Evolutionary conservation across 495 filamentous ascomycete genomes (phyloP), one percentile per base, ranked within the genome.

Genomic region (Neurospora sp.): DNA sequence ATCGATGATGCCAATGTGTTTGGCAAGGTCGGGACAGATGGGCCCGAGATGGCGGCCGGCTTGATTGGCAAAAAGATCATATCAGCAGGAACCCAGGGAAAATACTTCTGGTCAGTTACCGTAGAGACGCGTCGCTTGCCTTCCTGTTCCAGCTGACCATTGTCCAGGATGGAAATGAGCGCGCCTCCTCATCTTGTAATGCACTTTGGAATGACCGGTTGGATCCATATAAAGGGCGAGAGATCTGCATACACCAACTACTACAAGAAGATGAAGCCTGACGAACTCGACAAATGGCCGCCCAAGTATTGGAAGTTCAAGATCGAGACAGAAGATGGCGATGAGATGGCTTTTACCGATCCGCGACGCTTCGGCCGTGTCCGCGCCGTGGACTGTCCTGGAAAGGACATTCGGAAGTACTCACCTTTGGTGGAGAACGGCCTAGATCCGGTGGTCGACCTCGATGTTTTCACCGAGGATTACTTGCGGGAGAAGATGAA

Each of bases 271-370:
- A 85, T 87, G 76, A 87, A 91, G 77, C 78, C 81, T 3, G 84
- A 86, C 23, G 89, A 92, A 44, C 75, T 80, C 18, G 81, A 84
- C 41, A 84, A 88, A 70, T 99, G 96, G 96, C 96, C 96, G 18
- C 96, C 96, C 0, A 92, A 91, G 79, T 95, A 88, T 80, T 92
- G 90, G 89, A 99, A 98, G 77, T 97, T 98, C 76, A 79, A 91
- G 14, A 81, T 97, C 8, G 85, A 90, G 72, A 91, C 92, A 18
- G 84, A 87, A 38, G 86, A 83, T 2, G 83, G 86, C 12, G 88
- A 89, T 54, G 89, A 94, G 81, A 89, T 92, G 16, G 94, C 94
- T 0, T 98, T 96, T 82, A 90, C 94, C 2, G 96, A 99, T 81
- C 78, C 87, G 41, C 87, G 96, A 39, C 85, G 96, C 37, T 87